Percentiles rank a stretch among this genome's conserved stretches.
These are phyloP conservation scores for Extremus antarcticus DNA, from an alignment of 495 filamentous ascomycete species.

Conservation along the genomic window DNA sequence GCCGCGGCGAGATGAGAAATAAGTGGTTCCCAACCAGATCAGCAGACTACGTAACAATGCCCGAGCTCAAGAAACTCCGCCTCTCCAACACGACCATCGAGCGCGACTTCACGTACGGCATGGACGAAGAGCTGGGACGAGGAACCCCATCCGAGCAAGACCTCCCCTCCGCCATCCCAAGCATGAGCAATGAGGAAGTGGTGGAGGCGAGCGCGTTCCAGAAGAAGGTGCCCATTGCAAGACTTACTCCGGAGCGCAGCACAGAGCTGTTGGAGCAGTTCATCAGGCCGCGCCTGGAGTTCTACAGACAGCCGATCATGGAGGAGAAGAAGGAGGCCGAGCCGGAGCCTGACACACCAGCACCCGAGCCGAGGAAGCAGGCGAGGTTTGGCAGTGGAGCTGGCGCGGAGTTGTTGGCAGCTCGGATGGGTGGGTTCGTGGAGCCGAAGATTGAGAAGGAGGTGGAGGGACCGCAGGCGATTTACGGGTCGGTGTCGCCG, in stretches of 20 bases:
- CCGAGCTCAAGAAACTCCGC: conserved; percentile 36
- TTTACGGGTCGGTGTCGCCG: conserved; percentile 48
- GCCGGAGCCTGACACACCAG: conserved; percentile 7
- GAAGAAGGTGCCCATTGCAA: conserved; percentile 4
- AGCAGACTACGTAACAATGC: conserved; percentile 43
- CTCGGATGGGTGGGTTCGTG: background rate
- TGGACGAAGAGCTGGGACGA: no score
- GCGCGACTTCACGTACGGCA: conserved; percentile 35
- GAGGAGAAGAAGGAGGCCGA: conserved; percentile 10
- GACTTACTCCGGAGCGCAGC: conserved; percentile 31
- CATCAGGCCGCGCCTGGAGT: conserved; percentile 40
- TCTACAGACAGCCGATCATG: conserved; percentile 40
- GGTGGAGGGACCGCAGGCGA: conserved; percentile 20
- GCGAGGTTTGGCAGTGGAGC: conserved; percentile 6
- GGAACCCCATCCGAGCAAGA: no score
- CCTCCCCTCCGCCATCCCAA: background rate
- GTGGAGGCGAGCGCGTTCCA: background rate
- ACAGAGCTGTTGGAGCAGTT: conserved; percentile 38
- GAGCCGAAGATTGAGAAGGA: background rate
- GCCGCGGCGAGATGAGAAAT: conserved; percentile 45
- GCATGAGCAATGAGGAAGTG: conserved; percentile 9
- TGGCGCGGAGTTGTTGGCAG: conserved; percentile 19
- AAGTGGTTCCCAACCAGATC: conserved; percentile 41
- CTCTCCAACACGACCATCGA: conserved; percentile 32
- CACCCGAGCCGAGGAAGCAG: conserved; percentile 9